These are phyloP conservation scores for Starmerella kuoi DNA, from an alignment of 805 yeast genomes.

Conservation along the genomic window DNA sequence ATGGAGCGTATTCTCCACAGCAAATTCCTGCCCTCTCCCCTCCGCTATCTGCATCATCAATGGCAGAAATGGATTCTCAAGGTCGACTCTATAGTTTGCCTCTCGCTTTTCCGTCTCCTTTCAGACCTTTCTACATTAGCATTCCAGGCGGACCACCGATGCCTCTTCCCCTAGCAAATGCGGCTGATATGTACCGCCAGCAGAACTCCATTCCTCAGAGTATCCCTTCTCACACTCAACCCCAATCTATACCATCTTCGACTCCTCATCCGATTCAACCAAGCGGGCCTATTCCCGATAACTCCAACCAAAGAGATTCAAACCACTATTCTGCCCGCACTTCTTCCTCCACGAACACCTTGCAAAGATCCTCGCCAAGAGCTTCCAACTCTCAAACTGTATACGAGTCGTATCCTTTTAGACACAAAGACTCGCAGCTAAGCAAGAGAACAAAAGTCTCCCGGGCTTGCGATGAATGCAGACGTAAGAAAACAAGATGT, in stretches of 20 bases:
- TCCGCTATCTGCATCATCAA: neutral
- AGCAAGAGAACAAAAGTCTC: slow-evolving; percentile 24
- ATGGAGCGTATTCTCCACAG: neutral
- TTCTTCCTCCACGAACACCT: too few relatives aligned
- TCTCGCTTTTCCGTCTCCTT: neutral
- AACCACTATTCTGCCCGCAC: too few relatives aligned
- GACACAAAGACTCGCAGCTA: slow-evolving; percentile 4
- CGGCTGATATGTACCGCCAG: neutral
- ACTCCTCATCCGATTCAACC: too few relatives aligned
- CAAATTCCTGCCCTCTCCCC: neutral
- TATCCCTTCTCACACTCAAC: neutral
- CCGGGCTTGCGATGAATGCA: slow-evolving; percentile 30
- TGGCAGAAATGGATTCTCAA: neutral
- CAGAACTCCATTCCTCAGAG: neutral
- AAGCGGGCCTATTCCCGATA: too few relatives aligned
- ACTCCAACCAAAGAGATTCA: too few relatives aligned
- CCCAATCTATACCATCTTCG: too few relatives aligned
- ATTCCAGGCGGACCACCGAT: neutral
- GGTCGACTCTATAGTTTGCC: neutral
- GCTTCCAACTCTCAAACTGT: neutral
- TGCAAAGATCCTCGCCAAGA: too few relatives aligned
- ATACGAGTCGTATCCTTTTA: neutral
- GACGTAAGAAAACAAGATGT: slow-evolving; percentile 36
- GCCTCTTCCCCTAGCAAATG: neutral
- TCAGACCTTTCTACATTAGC: slow-evolving; percentile 1